A percentile compares a stretch with the other conserved stretches of the same genome.
Conservation (phyloP, 495 filamentous ascomycete species). For the Xylaria bambusicola region DNA sequence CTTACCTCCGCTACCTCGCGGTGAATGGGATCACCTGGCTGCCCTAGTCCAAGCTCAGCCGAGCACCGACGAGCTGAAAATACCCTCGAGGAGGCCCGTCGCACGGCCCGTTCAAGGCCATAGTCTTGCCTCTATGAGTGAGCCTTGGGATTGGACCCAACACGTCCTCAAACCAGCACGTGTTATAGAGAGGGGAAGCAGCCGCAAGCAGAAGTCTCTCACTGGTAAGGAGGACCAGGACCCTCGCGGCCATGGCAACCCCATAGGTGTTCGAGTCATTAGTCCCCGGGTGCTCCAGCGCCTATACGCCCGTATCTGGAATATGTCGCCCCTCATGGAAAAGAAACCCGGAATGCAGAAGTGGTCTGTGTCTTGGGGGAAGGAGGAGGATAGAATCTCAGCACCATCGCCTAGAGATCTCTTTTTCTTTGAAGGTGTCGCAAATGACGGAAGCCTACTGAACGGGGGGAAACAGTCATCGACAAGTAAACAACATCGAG, state of each 20-base stretch:
- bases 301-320: constrained; percentile 38
- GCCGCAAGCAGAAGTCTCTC: constrained; percentile 35
- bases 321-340: constrained; percentile 34
- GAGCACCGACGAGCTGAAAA: constrained; percentile 33
- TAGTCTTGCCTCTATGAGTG: not conserved
- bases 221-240: constrained; percentile 39
- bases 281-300: constrained; percentile 26
- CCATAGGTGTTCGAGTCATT: constrained; percentile 31
- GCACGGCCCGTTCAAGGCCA: constrained; percentile 11
- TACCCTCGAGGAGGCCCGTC: constrained; percentile 33
- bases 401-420: constrained; percentile 19
- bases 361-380: constrained; percentile 42
- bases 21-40: constrained; percentile 65
- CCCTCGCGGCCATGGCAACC: constrained; percentile 31
- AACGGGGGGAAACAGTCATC: no score
- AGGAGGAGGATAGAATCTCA: constrained; percentile 10
- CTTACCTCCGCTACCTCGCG: constrained; percentile 69
- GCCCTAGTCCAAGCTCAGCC: constrained; percentile 60
- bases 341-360: constrained; percentile 24
- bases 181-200: constrained; percentile 24
- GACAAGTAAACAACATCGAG: no score
- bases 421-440: constrained; percentile 33
- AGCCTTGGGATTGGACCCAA: constrained; percentile 21
- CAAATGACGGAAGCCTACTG: not conserved
- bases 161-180: constrained; percentile 29